Conservation (phyloP, 148 eudicot genomes). For the Silene latifolia region DNA sequence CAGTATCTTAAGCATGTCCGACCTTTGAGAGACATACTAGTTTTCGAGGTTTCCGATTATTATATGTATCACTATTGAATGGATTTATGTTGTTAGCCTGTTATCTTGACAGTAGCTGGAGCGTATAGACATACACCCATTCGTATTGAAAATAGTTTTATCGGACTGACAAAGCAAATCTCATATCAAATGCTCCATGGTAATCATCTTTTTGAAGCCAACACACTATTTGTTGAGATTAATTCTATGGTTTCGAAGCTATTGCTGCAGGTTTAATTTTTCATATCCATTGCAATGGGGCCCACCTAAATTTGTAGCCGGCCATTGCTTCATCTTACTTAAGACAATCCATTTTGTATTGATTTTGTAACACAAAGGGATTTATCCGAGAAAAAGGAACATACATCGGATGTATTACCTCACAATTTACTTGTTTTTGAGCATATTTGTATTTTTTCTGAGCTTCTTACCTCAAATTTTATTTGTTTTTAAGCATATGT, state of each 20-base stretch:
- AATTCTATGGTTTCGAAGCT: conserved; percentile 1
- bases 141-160: conserved; percentile 69
- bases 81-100: conserved; percentile 93
- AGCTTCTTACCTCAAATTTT: too few species aligned
- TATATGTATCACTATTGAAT: conserved; percentile 60
- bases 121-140: conserved; percentile 67
- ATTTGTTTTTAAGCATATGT: too few species aligned
- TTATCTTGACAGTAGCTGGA: conserved; percentile 87
- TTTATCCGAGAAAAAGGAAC: too few species aligned
- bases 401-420: too few species aligned
- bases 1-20: conserved; percentile 91
- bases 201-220: conserved; percentile 22
- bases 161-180: conserved; percentile 83
- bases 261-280: conserved; percentile 71
- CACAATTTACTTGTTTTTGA: too few species aligned
- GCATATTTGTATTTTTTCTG: too few species aligned
- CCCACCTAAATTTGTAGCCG: conserved; percentile 91
- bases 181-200: conserved; percentile 95
- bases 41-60: conserved; percentile 92
- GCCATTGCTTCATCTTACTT: conserved; percentile 91
- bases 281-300: conserved; percentile 99
- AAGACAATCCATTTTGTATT: too few species aligned
- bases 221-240: not conserved
- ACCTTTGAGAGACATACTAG: conserved; percentile 69
- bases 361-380: too few species aligned